Conservation (phyloP, 2,329 filamentous ascomycete genomes). For the Emergomyces africanus region DNA sequence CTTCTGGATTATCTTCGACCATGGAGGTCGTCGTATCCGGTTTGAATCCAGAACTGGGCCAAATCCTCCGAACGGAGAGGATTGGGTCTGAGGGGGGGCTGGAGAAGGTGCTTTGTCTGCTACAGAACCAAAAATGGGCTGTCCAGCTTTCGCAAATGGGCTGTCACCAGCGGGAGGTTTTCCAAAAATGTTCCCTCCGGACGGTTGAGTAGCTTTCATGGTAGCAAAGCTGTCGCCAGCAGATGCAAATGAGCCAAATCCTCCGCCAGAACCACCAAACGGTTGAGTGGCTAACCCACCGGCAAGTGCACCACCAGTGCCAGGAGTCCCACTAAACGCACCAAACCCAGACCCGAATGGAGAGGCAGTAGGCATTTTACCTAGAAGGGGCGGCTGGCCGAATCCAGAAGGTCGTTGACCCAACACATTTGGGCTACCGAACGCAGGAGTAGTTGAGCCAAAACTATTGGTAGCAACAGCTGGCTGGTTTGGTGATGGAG, state of each 20-base stretch:
- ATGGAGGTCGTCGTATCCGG: slow-evolving; percentile 27
- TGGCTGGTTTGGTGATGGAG: slow-evolving; percentile 1
- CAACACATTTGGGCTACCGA: slow-evolving; percentile 24
- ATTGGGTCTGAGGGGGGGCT: not conserved
- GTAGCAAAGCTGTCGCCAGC: slow-evolving; percentile 1
- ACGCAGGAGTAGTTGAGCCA: slow-evolving; percentile 18
- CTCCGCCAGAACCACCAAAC: slow-evolving; percentile 2
- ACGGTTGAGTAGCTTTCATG: slow-evolving; percentile 1
- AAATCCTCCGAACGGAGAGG: slow-evolving; percentile 21
- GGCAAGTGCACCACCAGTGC: slow-evolving; percentile 16
- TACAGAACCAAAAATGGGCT: slow-evolving; percentile 19
- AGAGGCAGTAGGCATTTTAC: slow-evolving; percentile 7
- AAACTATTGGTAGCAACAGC: slow-evolving; percentile 16
- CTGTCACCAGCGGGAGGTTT: slow-evolving; percentile 12
- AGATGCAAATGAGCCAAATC: slow-evolving; percentile 2
- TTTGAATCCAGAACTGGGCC: slow-evolving; percentile 33
- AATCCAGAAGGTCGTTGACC: slow-evolving; percentile 20
- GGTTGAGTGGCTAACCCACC: slow-evolving; percentile 3
- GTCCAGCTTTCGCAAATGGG: slow-evolving; percentile 19
- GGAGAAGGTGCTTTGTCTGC: not conserved
- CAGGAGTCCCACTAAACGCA: slow-evolving; percentile 1
- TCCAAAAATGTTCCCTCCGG: slow-evolving; percentile 17
- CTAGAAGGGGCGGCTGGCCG: slow-evolving; percentile 17
- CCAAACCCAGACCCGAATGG: slow-evolving; percentile 3
- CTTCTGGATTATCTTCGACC: slow-evolving; percentile 28